Conservation (phyloP, 805 yeast species). For the Monosporozyma yasuniensis region DNA sequence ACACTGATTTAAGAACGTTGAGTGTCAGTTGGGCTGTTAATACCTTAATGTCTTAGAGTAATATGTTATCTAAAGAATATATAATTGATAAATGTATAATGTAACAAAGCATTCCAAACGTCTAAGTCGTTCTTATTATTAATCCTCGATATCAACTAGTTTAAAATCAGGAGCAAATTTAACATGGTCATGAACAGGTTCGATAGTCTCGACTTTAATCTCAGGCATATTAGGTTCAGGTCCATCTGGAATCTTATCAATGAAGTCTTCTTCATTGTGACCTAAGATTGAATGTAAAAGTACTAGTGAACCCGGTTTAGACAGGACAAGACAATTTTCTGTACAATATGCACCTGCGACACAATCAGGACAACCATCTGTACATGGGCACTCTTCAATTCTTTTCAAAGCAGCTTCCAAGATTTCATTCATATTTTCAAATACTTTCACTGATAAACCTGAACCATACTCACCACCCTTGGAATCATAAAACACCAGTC, state of each 20-base stretch:
- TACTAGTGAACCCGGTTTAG: conserved; percentile 76
- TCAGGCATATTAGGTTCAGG: conserved; percentile 73
- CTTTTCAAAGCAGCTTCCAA: conserved; percentile 50
- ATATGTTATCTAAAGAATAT: background rate
- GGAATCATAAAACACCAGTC: conserved; percentile 76
- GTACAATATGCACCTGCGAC: conserved; percentile 76
- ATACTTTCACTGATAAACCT: conserved; percentile 73
- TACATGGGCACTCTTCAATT: conserved; percentile 57
- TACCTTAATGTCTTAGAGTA: conserved; percentile 52
- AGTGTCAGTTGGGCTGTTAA: conserved; percentile 91
- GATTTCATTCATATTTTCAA: conserved; percentile 64
- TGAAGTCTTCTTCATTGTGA: conserved; percentile 28
- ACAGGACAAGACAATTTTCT: conserved; percentile 72
- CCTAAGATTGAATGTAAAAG: conserved; percentile 58
- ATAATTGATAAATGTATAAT: background rate
- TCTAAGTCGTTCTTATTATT: background rate
- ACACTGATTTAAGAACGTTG: conserved; percentile 83
- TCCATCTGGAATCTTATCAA: conserved; percentile 44
- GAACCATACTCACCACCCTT: conserved; percentile 74
- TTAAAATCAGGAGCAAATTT: conserved; percentile 55
- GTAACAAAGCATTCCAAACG: background rate
- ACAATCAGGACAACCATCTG: conserved; percentile 69
- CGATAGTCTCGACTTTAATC: conserved; percentile 58
- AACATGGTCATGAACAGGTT: conserved; percentile 45
- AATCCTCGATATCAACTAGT: conserved; percentile 34